A percentile compares a stretch with the other conserved stretches of the same genome.
Evolutionary conservation across 2,329 filamentous ascomycete species (phyloP).

Genomic region (Hymenoscyphus repandus): DNA sequence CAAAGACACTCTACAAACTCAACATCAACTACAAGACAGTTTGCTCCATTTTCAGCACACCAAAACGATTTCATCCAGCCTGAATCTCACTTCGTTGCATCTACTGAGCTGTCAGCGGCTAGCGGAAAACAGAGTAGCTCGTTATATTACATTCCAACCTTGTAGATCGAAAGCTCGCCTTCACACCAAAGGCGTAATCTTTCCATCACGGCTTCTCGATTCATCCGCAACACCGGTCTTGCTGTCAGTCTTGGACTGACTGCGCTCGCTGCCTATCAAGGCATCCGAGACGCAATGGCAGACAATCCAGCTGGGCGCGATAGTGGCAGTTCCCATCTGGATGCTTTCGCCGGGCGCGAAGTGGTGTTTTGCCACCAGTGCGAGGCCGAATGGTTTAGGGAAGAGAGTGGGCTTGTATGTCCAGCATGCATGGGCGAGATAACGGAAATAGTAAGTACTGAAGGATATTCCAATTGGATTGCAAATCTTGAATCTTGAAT

Average conservation of each 20-base stretch:
- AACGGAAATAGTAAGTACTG: slow-evolving; percentile 72
- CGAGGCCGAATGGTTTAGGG: slow-evolving; percentile 71
- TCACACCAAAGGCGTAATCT: slow-evolving; percentile 1
- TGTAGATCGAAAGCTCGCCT: not conserved
- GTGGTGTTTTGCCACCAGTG: slow-evolving; percentile 85
- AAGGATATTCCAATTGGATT: not conserved
- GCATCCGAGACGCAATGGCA: slow-evolving; percentile 39
- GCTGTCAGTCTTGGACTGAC: slow-evolving; percentile 54
- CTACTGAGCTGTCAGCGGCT: not conserved
- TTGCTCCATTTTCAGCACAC: not conserved
- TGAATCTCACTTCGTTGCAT: not conserved
- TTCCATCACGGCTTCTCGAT: slow-evolving; percentile 50
- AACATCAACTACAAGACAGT: slow-evolving; percentile 2
- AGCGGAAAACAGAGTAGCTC: not conserved
- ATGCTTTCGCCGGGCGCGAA: slow-evolving; percentile 52
- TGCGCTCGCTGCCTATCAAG: slow-evolving; percentile 50
- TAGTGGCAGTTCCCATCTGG: slow-evolving; percentile 38
- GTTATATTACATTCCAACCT: not conserved
- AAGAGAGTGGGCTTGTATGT: slow-evolving; percentile 65
- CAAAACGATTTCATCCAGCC: not conserved
- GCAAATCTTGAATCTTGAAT: not conserved
- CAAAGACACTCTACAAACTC: not conserved
- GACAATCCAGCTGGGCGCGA: slow-evolving; percentile 16
- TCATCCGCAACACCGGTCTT: slow-evolving; percentile 47
- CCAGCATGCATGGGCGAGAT: slow-evolving; percentile 74